These are phyloP conservation scores for Rhytidhysteron rufulum DNA, from an alignment of 2,329 filamentous ascomycete species.

Conservation along the genomic window DNA sequence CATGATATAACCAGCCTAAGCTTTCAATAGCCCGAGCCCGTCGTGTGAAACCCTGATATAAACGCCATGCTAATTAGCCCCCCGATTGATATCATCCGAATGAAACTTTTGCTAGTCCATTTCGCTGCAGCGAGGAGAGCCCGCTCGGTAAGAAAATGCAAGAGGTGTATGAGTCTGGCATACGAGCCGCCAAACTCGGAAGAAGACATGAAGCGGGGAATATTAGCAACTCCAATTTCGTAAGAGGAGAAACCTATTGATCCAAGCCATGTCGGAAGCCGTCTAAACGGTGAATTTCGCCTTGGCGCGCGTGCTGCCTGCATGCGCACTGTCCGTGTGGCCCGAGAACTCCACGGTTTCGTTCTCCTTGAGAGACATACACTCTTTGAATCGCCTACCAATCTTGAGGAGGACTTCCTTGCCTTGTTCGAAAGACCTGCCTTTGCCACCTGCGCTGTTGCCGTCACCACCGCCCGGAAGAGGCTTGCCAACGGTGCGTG, in stretches of 20 bases:
- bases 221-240: too few relatives aligned
- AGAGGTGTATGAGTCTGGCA: not conserved
- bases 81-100: not conserved
- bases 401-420: constrained; percentile 81
- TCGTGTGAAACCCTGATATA: not conserved
- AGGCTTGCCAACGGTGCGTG: constrained; percentile 83
- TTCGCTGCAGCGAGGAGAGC: not conserved
- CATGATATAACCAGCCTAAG: not conserved
- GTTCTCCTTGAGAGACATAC: constrained; percentile 70
- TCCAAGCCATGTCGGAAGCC: constrained; percentile 1
- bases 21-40: not conserved
- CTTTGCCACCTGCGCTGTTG: constrained; percentile 71
- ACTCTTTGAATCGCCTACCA: constrained; percentile 87
- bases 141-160: not conserved
- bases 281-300: constrained; percentile 81
- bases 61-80: constrained; percentile 3
- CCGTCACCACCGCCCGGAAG: constrained; percentile 72
- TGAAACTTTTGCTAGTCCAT: not conserved
- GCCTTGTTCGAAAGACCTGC: constrained; percentile 74
- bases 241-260: not conserved
- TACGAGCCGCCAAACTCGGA: not conserved
- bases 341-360: constrained; percentile 93
- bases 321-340: constrained; percentile 89
- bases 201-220: too few relatives aligned
- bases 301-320: constrained; percentile 91